Percentiles rank a stretch among this genome's conserved stretches.
Evolutionary conservation across 2,329 filamentous ascomycete genomes (phyloP).

Genomic region (Rutstroemia sp.): DNA sequence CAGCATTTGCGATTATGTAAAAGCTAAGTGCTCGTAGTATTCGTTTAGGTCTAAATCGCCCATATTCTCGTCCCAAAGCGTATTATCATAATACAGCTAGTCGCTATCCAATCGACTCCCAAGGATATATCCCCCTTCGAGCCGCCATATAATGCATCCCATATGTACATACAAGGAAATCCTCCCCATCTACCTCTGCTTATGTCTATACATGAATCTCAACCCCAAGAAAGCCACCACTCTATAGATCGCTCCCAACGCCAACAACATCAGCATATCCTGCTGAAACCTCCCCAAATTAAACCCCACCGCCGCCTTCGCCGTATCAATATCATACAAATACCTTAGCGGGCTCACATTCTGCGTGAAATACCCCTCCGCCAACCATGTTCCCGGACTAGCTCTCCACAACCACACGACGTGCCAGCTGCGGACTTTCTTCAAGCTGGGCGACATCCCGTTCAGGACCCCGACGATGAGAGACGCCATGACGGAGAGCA

Average conservation of each 20-base stretch:
- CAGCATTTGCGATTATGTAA: no score
- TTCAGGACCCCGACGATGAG: conserved; percentile 48
- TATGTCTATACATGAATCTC: conserved; percentile 22
- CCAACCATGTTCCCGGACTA: conserved; percentile 47
- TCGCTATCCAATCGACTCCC: no score
- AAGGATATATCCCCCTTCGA: no score
- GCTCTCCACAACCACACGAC: conserved; percentile 44
- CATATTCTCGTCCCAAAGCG: no score
- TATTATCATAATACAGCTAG: no score
- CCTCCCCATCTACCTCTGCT: conserved; percentile 17
- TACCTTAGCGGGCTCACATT: conserved; percentile 42
- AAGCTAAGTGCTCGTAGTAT: no score
- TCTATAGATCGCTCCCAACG: conserved; percentile 19
- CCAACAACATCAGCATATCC: conserved; percentile 39
- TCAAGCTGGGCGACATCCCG: conserved; percentile 44
- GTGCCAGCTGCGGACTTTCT: conserved; percentile 36
- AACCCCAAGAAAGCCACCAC: conserved; percentile 38
- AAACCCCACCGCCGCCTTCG: conserved; percentile 38
- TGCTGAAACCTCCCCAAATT: conserved; percentile 36
- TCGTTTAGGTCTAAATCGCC: no score
- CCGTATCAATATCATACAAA: conserved; percentile 43
- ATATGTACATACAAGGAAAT: background rate
- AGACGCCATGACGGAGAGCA: conserved; percentile 46
- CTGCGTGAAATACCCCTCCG: conserved; percentile 48
- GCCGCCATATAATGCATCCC: no score